phyloP scores from a whole-genome alignment of 495 filamentous ascomycete species.

The Amphirosellinia nigrospora region DNA sequence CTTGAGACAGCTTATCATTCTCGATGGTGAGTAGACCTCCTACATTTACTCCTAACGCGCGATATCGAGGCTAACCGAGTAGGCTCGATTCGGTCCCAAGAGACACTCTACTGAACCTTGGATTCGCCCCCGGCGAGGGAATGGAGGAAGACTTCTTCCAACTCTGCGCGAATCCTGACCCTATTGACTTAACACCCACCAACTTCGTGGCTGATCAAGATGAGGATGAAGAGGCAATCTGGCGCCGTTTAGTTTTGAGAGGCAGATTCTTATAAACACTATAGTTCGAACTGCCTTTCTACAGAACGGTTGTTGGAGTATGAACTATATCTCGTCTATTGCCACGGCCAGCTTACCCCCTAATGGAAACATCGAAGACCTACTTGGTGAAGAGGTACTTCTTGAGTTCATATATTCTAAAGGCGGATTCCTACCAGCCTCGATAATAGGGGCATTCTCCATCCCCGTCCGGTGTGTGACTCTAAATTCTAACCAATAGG shows the following conservation, averaged over 20 bases:
- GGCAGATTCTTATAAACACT: conserved; percentile 37
- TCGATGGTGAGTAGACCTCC: conserved; percentile 33
- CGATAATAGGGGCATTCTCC: not conserved
- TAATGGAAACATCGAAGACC: not conserved
- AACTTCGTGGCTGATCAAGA: conserved; percentile 34
- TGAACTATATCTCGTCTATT: not conserved
- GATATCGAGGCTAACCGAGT: not conserved
- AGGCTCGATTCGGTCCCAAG: conserved; percentile 40
- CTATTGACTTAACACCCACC: conserved; percentile 34
- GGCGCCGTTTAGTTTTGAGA: conserved; percentile 42
- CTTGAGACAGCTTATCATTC: conserved; percentile 36
- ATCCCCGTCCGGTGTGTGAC: not conserved
- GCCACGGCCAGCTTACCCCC: not conserved
- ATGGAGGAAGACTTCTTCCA: conserved; percentile 41
- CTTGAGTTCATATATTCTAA: too few relatives aligned
- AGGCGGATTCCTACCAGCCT: not conserved
- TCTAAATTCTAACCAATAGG: not conserved
- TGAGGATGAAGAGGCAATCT: conserved; percentile 42
- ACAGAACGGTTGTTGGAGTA: not conserved
- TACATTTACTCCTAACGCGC: not conserved
- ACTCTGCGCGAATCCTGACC: conserved; percentile 41
- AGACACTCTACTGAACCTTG: conserved; percentile 40
- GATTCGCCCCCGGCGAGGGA: conserved; percentile 39
- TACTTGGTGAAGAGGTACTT: not conserved
- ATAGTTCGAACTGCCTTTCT: not conserved